Evolutionary conservation across 306 rosid genomes (phyloP), one percentile per base, ranked within the genome.

Genomic region (Prosopis cineraria): DNA sequence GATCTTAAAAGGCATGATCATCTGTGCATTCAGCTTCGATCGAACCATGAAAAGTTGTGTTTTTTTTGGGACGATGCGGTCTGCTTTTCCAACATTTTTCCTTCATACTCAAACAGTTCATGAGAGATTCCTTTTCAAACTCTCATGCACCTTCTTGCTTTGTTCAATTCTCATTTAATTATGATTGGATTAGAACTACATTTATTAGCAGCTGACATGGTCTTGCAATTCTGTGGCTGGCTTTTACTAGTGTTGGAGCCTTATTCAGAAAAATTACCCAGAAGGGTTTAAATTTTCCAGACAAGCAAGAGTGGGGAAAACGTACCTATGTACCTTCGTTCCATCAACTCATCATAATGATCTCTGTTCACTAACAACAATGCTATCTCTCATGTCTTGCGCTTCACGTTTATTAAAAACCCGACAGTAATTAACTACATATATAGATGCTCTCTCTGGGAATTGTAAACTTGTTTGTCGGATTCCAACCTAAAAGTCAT

Each of bases 31-130:
- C 1, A 0, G 65, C 13, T 58, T 58, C 5, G 37, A 27, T 58
- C 5, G 37, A 27, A 82, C 77, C 89, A 76, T 85, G 84, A 82
- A 85, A 85, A 85, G 84, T 25, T 66, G 86, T 79, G 84, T 79
- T 72, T 72, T 60, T 76, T 85, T 82, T n/a, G 30, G 31, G 33
- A 12, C 0, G 33, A 56, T 9, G 78, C 67, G 80, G 83, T 80
- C 79, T 78, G 48, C 69, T 70, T 69, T 64, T 55, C 29, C 56
- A 63, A 75, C 85, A 78, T 78, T 81, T 78, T 36, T 36, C n/a
- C n/a, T 81, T 78, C 88, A 70, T 59, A 53, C 81, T 78, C 76
- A 80, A 77, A 78, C 36, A 78, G 60, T 74, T 56, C 10, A 17
- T 65, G 25, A 7, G 20, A 76, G 86, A 82, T 85, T 85, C 86